Percentiles rank a stretch among this genome's conserved stretches.
These are phyloP conservation scores for Diaporthe sp. DNA, from an alignment of 2,329 filamentous ascomycete species.

Conservation along the genomic window DNA sequence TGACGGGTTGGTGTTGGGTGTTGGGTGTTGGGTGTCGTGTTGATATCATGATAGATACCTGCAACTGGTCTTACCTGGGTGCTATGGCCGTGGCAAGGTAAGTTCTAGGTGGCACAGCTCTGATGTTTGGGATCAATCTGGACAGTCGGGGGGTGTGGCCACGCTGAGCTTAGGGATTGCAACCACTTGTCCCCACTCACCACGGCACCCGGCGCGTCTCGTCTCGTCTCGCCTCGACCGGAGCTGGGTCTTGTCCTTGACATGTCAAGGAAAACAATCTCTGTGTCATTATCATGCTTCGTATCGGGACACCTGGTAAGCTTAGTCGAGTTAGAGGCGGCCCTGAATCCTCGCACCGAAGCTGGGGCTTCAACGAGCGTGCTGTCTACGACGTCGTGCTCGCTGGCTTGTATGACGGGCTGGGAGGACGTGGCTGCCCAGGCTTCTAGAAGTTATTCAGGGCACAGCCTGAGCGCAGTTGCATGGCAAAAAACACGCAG, in stretches of 20 bases:
- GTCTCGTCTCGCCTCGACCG: neutral
- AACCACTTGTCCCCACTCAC: neutral
- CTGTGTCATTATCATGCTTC: neutral
- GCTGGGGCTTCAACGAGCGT: neutral
- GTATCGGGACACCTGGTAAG: neutral
- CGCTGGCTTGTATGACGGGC: too few relatives aligned
- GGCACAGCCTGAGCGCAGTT: neutral
- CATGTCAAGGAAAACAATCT: neutral
- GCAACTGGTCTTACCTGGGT: neutral
- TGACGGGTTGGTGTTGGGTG: neutral
- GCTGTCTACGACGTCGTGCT: neutral
- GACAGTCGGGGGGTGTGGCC: neutral
- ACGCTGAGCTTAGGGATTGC: neutral
- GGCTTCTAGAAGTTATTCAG: neutral
- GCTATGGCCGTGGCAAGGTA: neutral
- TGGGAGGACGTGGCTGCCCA: neutral
- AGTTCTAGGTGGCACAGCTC: neutral
- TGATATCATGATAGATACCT: neutral
- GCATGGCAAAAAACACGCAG: neutral
- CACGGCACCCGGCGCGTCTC: slow-evolving; percentile 8
- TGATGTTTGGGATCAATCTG: neutral
- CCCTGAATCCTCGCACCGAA: neutral
- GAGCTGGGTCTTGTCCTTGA: neutral
- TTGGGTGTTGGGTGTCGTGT: neutral
- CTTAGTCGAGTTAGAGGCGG: neutral